Base-by-base conservation (phyloP, 768 basidiomycete species). In the Multifurca ochricompacta region DNA sequence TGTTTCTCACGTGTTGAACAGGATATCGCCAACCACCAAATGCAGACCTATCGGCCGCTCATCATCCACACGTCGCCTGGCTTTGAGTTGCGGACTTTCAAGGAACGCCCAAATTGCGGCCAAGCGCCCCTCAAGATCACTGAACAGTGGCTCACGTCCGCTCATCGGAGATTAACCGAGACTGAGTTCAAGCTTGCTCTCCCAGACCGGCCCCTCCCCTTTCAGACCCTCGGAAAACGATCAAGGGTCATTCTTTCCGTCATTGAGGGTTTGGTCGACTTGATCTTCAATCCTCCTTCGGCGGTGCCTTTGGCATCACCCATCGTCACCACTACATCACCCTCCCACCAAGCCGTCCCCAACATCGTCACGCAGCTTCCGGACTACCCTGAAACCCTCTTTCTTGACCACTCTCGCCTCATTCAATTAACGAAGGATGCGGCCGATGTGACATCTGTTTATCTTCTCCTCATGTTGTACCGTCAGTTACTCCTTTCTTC, bases 21-120 rank as follows among this genome's bases (percentile, higher is more conserved):
- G 92, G 93, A 96, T 68, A 93, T 96, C 58, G 93, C 93, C 25
- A 96, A 96, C 67, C 93, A 95, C 70, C 93, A 95, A 70, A 79
- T 96, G 30, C 87, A 91, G 65, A 85, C 88, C 30, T 76, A 94
- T n/a, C 84, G 92, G 46, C 90, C 91, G n/a, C 91, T 85, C 72
- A 79, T 96, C 53, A 77, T 89, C 62, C 80, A 83, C 55, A 82
- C 83, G 35, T 83, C 92, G 1, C 81, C 84, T 19, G 80, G 82
- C 36, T 89, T 87, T 64, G 91, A 95, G 67, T 75, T 85, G 59
- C 79, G 81, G 64, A 81, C 82, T 25, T 88, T 94, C 72, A 80
- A 82, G 67, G 74, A 77, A 61, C 74, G 77, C 56, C 77, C 56
- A 18, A 75, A 66, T 70, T 59, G 62, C 47, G 59, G 58, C 31